These are phyloP conservation scores for Globisporangium iwayamae DNA, from an alignment of 352 stramenopile genomes.

Conservation along the genomic window DNA sequence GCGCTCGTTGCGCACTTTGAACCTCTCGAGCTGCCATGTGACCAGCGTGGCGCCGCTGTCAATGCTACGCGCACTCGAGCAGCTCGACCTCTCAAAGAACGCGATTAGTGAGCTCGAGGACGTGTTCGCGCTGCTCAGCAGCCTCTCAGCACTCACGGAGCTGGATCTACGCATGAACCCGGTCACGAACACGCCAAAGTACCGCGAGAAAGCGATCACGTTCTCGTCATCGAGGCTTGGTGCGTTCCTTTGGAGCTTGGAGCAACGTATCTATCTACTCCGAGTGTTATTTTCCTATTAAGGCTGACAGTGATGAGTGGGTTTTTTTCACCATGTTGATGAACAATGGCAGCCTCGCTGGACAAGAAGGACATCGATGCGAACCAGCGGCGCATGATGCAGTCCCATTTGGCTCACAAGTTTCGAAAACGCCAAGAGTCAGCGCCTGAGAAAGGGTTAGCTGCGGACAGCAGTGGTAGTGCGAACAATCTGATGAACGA, in stretches of 20 bases:
- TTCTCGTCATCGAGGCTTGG: conserved; percentile 59
- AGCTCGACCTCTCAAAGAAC: conserved; percentile 69
- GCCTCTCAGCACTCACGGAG: conserved; percentile 41
- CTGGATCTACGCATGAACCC: conserved; percentile 60
- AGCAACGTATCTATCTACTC: not conserved
- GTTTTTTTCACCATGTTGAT: too few species aligned
- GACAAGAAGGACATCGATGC: conserved; percentile 73
- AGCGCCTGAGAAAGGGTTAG: conserved; percentile 4
- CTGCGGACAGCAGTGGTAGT: conserved; percentile 9
- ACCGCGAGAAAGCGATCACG: conserved; percentile 70
- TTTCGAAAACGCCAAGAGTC: conserved; percentile 48
- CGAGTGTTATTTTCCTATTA: too few species aligned
- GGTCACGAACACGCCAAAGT: conserved; percentile 49
- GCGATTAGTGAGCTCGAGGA: conserved; percentile 56
- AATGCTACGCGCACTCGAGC: conserved; percentile 40
- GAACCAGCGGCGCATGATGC: conserved; percentile 77
- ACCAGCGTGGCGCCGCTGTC: conserved; percentile 22
- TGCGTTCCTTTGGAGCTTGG: conserved; percentile 14
- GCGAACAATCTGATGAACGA: conserved; percentile 21
- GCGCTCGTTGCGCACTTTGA: conserved; percentile 53
- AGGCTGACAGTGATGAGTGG: not conserved
- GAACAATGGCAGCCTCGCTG: conserved; percentile 32
- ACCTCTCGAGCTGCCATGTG: conserved; percentile 59
- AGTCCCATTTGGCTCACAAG: conserved; percentile 74
- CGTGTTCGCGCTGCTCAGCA: conserved; percentile 56